Percentiles rank a stretch among this genome's conserved stretches.
These are phyloP conservation scores for Amphirosellinia nigrospora DNA, from an alignment of 495 filamentous ascomycete genomes.

Conservation along the genomic window DNA sequence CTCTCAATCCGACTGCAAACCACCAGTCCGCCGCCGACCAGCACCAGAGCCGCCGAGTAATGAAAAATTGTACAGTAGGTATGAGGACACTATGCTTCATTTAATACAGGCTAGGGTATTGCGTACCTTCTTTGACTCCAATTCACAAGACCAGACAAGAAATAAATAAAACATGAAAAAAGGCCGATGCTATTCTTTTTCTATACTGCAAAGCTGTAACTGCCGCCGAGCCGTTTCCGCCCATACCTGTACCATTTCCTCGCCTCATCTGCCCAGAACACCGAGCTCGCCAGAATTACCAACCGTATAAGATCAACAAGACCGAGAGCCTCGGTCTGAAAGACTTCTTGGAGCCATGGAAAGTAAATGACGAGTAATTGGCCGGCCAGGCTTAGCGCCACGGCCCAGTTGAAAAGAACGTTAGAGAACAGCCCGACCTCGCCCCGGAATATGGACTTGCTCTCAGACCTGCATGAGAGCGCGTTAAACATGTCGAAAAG, in stretches of 20 bases:
- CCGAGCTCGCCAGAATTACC: constrained; percentile 76
- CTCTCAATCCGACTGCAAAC: background rate
- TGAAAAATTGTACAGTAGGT: constrained; percentile 7
- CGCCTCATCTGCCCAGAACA: constrained; percentile 94
- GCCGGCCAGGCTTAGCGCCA: constrained; percentile 79
- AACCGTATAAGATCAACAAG: constrained; percentile 74
- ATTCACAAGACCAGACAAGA: background rate
- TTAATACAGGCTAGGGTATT: constrained; percentile 4
- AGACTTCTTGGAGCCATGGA: constrained; percentile 88
- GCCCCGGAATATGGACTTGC: constrained; percentile 83
- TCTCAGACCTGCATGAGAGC: constrained; percentile 87
- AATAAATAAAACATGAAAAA: background rate
- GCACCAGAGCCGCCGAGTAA: background rate
- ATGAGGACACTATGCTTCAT: background rate
- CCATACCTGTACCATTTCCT: constrained; percentile 74
- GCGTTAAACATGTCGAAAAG: constrained; percentile 99
- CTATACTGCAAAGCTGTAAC: constrained; percentile 59
- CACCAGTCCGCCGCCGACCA: background rate
- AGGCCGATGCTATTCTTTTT: background rate
- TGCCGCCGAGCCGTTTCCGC: constrained; percentile 44
- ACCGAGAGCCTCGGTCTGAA: constrained; percentile 89
- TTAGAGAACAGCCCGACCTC: constrained; percentile 85
- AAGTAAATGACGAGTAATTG: constrained; percentile 93
- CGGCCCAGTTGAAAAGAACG: constrained; percentile 94
- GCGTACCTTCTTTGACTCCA: constrained; percentile 12